phyloP scores from a whole-genome alignment of 2,329 filamentous ascomycete genomes.

The Xylaria hypoxylon region DNA sequence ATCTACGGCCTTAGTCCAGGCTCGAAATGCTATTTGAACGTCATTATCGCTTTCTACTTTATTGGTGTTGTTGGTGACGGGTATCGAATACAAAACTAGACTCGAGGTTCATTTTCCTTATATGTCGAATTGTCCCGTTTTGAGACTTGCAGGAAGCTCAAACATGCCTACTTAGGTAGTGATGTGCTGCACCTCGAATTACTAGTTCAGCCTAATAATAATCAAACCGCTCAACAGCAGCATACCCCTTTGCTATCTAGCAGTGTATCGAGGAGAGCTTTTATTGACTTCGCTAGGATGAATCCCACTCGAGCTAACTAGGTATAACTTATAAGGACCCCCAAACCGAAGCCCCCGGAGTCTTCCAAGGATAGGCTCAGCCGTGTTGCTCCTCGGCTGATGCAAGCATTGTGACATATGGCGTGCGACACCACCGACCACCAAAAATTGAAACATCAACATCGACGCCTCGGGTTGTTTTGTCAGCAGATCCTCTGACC shows the following conservation, averaged over 20 bases:
- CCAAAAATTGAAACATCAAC: conserved; percentile 32
- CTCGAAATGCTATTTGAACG: background rate
- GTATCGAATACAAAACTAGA: background rate
- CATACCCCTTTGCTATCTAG: background rate
- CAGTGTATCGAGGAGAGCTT: background rate
- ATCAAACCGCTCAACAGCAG: background rate
- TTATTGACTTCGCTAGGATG: conserved; percentile 9
- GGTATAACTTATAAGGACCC: background rate
- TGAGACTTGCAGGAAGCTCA: background rate
- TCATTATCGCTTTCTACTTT: background rate
- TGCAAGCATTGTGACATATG: conserved; percentile 41
- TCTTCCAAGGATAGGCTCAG: conserved; percentile 6
- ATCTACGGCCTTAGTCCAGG: background rate
- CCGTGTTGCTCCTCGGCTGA: conserved; percentile 23
- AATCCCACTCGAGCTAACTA: background rate
- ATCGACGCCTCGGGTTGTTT: conserved; percentile 31
- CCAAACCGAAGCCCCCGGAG: background rate
- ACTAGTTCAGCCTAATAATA: conserved; percentile 8
- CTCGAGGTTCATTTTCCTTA: background rate
- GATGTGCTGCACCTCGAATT: background rate
- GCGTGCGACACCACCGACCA: conserved; percentile 35
- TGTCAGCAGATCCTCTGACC: conserved; percentile 36
- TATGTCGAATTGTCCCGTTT: background rate
- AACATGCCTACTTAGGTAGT: background rate
- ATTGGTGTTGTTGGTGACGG: background rate